Conservation (phyloP, 345 rosid genomes). For the Tarenaya hassleriana region DNA sequence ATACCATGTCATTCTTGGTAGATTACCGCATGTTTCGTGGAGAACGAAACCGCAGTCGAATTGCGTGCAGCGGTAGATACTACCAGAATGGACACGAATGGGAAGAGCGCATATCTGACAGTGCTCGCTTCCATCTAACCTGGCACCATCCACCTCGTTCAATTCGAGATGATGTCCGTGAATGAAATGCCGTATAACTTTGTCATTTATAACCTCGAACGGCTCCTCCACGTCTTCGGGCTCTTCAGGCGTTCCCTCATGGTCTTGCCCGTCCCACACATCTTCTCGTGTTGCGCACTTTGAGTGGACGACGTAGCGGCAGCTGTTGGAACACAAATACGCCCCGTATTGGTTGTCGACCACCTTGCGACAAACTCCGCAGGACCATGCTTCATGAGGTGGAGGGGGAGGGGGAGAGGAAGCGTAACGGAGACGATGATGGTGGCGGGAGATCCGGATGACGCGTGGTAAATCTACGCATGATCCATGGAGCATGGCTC, state of each 20-base stretch:
- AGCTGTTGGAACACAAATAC: conserved; percentile 9
- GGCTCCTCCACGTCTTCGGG: not conserved
- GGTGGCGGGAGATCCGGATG: conserved; percentile 7
- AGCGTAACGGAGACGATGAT: not conserved
- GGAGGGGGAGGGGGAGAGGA: conserved; percentile 7
- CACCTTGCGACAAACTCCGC: not conserved
- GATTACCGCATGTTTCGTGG: not conserved
- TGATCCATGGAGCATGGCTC: conserved; percentile 4
- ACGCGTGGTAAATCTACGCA: not conserved
- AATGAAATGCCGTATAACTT: conserved; percentile 7
- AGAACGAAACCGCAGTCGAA: not conserved
- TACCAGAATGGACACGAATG: not conserved
- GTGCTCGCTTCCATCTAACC: too few species aligned
- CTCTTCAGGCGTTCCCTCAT: not conserved
- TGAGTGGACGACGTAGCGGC: conserved; percentile 18
- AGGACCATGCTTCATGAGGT: not conserved
- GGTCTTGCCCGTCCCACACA: conserved; percentile 17
- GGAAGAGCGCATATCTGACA: not conserved
- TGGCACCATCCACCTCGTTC: not conserved
- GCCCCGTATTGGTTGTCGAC: not conserved
- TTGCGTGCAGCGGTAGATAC: not conserved
- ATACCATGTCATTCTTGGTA: not conserved
- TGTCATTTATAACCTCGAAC: not conserved
- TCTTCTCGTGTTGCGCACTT: not conserved
- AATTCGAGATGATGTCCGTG: conserved; percentile 6